These are phyloP conservation scores for Berkeleyomyces basicola DNA, from an alignment of 2,329 filamentous ascomycete species.

Conservation along the genomic window DNA sequence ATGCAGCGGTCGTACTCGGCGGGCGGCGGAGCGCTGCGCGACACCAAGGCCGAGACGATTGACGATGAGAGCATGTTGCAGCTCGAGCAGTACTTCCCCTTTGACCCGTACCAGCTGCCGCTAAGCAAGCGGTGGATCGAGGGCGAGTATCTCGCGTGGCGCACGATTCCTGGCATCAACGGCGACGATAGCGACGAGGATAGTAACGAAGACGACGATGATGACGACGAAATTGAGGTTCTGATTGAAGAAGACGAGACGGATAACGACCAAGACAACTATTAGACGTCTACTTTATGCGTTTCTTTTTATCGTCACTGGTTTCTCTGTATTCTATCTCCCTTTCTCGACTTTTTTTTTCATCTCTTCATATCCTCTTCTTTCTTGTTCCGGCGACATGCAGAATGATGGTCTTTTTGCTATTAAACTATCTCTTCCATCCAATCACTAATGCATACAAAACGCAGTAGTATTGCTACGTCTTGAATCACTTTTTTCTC, in stretches of 20 bases:
- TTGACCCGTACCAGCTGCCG: conserved; percentile 88
- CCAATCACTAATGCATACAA: not conserved
- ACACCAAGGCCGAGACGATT: conserved; percentile 11
- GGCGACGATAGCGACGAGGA: conserved; percentile 38
- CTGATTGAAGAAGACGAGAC: conserved; percentile 34
- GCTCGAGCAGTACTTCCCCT: conserved; percentile 89
- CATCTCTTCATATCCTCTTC: not conserved
- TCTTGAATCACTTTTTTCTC: conserved; percentile 4
- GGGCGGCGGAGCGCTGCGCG: conserved; percentile 26
- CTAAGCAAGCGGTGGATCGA: conserved; percentile 78
- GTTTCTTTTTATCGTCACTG: not conserved
- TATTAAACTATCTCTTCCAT: not conserved
- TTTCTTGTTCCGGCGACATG: conserved; percentile 2
- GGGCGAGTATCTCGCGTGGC: conserved; percentile 68
- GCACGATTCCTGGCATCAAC: conserved; percentile 52
- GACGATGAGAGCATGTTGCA: conserved; percentile 61
- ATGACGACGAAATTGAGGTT: conserved; percentile 24
- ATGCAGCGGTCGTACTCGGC: conserved; percentile 37
- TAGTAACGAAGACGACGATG: conserved; percentile 32
- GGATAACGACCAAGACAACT: conserved; percentile 29
- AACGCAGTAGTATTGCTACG: not conserved
- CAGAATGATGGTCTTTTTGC: not conserved
- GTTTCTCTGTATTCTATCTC: not conserved
- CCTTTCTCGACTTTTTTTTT: not conserved
- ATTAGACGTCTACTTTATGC: conserved; percentile 19